Evolutionary conservation across 2,329 filamentous ascomycete genomes (phyloP), one percentile per base, ranked within the genome.

Genomic region (Talaromyces sp.): DNA sequence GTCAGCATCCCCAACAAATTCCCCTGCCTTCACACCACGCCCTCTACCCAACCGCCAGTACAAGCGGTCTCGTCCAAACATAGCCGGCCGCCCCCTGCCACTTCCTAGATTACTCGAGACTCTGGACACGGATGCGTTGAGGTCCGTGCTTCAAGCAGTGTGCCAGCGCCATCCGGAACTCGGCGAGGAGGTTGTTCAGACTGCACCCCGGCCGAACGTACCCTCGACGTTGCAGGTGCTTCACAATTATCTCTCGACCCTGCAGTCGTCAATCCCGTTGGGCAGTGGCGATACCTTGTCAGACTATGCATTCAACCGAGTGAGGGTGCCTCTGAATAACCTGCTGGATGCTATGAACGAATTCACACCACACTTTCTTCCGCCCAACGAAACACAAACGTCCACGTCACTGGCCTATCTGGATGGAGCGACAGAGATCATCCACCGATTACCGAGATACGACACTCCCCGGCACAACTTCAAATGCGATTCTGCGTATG

Each of bases 361-460:
- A 72, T 99, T 96, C 73, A 98, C 93, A 0, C 92, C 92, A 4
- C 92, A 98, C 74, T 99, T 96, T 71, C 86, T 99, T 2, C 95
- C 95, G 13, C 95, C 95, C 0, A 89, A 90, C 71, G 95, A 99
- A 78, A 82, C 85, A 2, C 93, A 97, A 72, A 82, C 90, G n/a
- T 88, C 88, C 32, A 84, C 88, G 15, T 96, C 93, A 1, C 82
- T 99, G 55, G 87, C 88, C 69, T 99, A 93, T 71, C 84, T 99
- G 27, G 91, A 99, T 67, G 89, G 89, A 53, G 93, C 90, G 62
- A 99, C 95, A 33, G 88, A 93, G 66, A 86, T 98, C 61, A 90
- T 98, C 61, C 93, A 99, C 75, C 84, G 88, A 44, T 82, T 99
- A 51, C 95, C 95, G 3, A 86, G 96, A 70, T 99, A 93, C 92